A percentile compares a stretch with the other conserved stretches of the same genome.
phyloP scores from a whole-genome alignment of 805 yeast species.

The Alloascoidea hylecoeti region DNA sequence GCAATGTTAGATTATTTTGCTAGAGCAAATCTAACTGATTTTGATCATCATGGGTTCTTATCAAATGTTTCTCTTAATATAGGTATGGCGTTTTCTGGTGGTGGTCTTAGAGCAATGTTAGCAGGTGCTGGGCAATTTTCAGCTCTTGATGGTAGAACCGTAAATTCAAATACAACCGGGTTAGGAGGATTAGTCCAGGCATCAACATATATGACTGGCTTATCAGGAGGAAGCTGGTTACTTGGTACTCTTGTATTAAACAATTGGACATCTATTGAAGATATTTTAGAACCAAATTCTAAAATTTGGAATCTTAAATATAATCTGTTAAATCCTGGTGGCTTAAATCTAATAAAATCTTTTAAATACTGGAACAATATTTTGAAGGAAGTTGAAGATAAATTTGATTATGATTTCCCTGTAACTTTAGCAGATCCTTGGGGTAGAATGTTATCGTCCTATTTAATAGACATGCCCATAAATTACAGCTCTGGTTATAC shows the following conservation, averaged over 20 bases:
- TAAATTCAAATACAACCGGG: conserved; percentile 26
- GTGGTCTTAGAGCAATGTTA: conserved; percentile 85
- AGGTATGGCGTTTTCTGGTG: conserved; percentile 59
- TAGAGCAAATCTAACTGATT: conserved; percentile 31
- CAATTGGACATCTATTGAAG: conserved; percentile 52
- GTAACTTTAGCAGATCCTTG: conserved; percentile 53
- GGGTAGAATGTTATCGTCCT: conserved; percentile 54
- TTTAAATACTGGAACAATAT: conserved; percentile 23
- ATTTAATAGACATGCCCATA: conserved; percentile 34
- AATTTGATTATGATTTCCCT: conserved; percentile 43
- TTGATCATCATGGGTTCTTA: conserved; percentile 17
- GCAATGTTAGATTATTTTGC: conserved; percentile 28
- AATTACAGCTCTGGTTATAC: conserved; percentile 43
- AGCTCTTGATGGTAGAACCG: conserved; percentile 62
- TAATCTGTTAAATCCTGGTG: conserved; percentile 41
- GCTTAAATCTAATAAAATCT: conserved; percentile 34
- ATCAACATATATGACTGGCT: conserved; percentile 47
- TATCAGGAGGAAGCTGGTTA: conserved; percentile 68
- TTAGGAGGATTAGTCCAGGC: conserved; percentile 56
- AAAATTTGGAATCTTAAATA: conserved; percentile 49
- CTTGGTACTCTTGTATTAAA: conserved; percentile 46
- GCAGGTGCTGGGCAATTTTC: conserved; percentile 70
- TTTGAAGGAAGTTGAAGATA: conserved; percentile 27
- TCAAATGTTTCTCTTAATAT: conserved; percentile 8
- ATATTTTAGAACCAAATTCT: conserved; percentile 21